Percentiles rank a stretch among this genome's conserved stretches.
Evolutionary conservation across 1,284 basidiomycete genomes (phyloP).

Genomic region (Trichosporon ovoides): DNA sequence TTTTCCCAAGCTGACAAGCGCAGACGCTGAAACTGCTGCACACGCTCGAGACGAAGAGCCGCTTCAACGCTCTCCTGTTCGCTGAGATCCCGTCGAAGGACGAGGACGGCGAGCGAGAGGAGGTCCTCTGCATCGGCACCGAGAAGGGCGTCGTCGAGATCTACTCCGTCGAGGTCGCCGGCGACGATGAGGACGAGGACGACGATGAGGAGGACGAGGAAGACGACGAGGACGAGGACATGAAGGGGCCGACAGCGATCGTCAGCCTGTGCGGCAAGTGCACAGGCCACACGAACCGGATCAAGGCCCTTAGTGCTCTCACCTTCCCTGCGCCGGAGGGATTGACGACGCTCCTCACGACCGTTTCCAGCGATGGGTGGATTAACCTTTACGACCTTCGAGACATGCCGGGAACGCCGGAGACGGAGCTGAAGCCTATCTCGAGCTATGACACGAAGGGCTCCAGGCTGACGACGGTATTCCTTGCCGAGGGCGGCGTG

Average conservation of each 20-base stretch:
- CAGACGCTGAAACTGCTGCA: slow-evolving; percentile 66
- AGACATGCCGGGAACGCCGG: slow-evolving; percentile 37
- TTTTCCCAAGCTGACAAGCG: no score
- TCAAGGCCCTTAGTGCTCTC: slow-evolving; percentile 45
- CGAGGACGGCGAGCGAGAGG: slow-evolving; percentile 38
- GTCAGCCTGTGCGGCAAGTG: slow-evolving; percentile 26
- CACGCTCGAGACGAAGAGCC: slow-evolving; percentile 65
- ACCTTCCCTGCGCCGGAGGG: slow-evolving; percentile 25
- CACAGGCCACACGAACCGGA: slow-evolving; percentile 42
- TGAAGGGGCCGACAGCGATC: slow-evolving; percentile 40
- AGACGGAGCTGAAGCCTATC: slow-evolving; percentile 50
- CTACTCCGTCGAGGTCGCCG: slow-evolving; percentile 53
- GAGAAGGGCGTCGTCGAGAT: slow-evolving; percentile 79
- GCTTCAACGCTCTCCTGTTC: slow-evolving; percentile 75
- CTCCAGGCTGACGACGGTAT: slow-evolving; percentile 72
- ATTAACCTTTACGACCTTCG: slow-evolving; percentile 73
- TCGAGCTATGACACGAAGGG: slow-evolving; percentile 75
- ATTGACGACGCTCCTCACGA: slow-evolving; percentile 61
- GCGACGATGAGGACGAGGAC: slow-evolving; percentile 25
- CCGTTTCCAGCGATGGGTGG: slow-evolving; percentile 76
- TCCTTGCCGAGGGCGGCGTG: slow-evolving; percentile 58
- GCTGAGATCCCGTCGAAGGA: slow-evolving; percentile 52
- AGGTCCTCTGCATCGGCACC: slow-evolving; percentile 67
- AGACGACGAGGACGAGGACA: no score
- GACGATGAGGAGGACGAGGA: slow-evolving; percentile 26